Evolutionary conservation across 371 early-diverging fungal species (phyloP).

Genomic region (Circinella umbellata): DNA sequence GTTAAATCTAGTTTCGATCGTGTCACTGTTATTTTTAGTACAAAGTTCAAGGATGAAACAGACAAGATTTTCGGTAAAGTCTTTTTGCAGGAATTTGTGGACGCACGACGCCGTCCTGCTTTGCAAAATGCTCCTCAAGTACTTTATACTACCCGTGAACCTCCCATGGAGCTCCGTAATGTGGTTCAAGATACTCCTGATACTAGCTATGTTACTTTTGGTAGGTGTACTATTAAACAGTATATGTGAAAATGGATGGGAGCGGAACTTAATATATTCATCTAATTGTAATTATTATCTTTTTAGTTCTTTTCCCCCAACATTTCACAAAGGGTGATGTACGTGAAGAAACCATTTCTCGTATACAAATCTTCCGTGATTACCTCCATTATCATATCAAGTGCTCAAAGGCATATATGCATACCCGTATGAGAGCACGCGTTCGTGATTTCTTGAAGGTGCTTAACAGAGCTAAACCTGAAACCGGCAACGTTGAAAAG

Average conservation of each 20-base stretch:
- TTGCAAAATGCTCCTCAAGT: slow-evolving; percentile 97
- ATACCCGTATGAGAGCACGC: slow-evolving; percentile 95
- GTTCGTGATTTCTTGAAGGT: slow-evolving; percentile 97
- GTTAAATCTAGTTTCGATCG: slow-evolving; percentile 90
- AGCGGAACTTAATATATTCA: too few species aligned
- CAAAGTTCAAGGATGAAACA: slow-evolving; percentile 95
- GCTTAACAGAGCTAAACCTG: slow-evolving; percentile 96
- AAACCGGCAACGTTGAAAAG: slow-evolving; percentile 79
- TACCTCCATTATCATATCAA: slow-evolving; percentile 99
- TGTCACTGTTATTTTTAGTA: slow-evolving; percentile 96
- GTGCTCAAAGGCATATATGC: slow-evolving; percentile 98
- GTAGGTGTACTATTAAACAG: slow-evolving; percentile 44
- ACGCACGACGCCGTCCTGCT: slow-evolving; percentile 89
- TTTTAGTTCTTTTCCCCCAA: slow-evolving; percentile 90
- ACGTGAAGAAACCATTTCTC: slow-evolving; percentile 88
- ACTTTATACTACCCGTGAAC: slow-evolving; percentile 89
- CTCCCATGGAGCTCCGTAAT: slow-evolving; percentile 92
- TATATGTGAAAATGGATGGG: neutral
- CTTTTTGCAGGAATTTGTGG: slow-evolving; percentile 98
- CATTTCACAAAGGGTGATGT: slow-evolving; percentile 78
- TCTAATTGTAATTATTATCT: too few species aligned
- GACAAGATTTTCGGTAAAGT: slow-evolving; percentile 95
- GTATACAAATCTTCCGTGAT: slow-evolving; percentile 96
- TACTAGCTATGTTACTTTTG: slow-evolving; percentile 95
- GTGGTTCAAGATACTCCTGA: slow-evolving; percentile 72